These are phyloP conservation scores for Zangia roseola DNA, from an alignment of 768 basidiomycete species.

Conservation along the genomic window DNA sequence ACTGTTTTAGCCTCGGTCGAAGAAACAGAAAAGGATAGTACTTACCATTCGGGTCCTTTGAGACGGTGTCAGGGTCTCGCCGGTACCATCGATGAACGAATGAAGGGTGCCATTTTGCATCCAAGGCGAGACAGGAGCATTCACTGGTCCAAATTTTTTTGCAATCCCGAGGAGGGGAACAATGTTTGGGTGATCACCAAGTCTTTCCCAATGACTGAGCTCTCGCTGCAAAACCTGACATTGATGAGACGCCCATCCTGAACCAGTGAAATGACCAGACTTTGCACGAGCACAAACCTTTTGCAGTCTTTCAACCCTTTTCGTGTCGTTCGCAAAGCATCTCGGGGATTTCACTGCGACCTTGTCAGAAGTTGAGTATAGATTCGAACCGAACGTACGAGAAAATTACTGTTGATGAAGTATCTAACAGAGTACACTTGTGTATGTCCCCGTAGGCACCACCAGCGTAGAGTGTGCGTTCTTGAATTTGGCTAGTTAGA, in stretches of 20 bases:
- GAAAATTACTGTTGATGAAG: neutral
- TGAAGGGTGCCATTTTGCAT: neutral
- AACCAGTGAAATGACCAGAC: no score
- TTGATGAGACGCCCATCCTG: no score
- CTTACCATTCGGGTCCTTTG: neutral
- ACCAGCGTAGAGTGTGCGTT: neutral
- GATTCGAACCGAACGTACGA: neutral
- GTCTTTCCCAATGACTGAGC: neutral
- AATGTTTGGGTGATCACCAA: slow-evolving; percentile 1
- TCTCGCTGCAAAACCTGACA: neutral
- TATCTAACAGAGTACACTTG: neutral
- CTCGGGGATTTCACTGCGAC: neutral
- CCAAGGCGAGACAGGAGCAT: slow-evolving; percentile 1
- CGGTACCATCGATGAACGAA: neutral
- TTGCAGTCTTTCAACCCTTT: neutral
- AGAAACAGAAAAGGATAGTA: neutral
- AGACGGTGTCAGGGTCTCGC: neutral
- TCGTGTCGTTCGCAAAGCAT: neutral
- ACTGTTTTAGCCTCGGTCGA: neutral
- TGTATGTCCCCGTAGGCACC: neutral
- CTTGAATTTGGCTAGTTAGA: neutral
- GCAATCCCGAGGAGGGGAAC: slow-evolving; percentile 1
- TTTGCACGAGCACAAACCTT: neutral
- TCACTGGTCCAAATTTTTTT: neutral
- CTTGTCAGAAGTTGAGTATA: neutral